Evolutionary conservation across 345 rosid genomes (phyloP).

Genomic region (Syzygium aromaticum): DNA sequence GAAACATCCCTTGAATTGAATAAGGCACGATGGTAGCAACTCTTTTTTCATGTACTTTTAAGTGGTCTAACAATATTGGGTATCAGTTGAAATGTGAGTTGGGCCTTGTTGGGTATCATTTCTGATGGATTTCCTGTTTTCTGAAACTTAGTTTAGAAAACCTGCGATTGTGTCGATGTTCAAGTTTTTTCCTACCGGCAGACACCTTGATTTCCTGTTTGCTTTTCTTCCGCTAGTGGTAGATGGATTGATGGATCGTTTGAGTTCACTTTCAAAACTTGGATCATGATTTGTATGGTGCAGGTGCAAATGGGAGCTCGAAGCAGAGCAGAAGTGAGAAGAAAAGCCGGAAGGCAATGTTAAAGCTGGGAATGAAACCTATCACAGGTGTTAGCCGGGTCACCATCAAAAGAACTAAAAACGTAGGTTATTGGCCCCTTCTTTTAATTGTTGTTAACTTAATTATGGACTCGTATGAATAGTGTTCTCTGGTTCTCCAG

Average conservation of each 20-base stretch:
- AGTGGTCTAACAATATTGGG: neutral
- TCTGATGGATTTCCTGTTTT: neutral
- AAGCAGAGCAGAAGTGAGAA: constrained; percentile 90
- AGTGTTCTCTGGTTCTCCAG: constrained; percentile 24
- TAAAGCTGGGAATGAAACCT: constrained; percentile 84
- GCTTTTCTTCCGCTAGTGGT: neutral
- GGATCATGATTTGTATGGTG: constrained; percentile 4
- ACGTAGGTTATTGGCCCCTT: constrained; percentile 15
- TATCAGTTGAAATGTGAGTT: neutral
- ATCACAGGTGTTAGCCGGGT: constrained; percentile 74
- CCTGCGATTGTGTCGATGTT: neutral
- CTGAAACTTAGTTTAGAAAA: neutral
- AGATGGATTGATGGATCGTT: neutral
- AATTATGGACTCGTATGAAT: neutral
- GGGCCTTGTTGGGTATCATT: neutral
- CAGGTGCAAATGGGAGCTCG: constrained; percentile 61
- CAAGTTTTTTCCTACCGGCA: neutral
- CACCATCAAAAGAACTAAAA: constrained; percentile 79
- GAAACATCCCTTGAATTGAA: neutral
- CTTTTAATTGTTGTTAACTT: neutral
- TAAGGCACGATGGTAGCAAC: neutral
- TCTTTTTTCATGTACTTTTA: neutral
- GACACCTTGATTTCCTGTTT: neutral
- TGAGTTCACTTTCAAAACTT: neutral
- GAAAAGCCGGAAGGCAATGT: constrained; percentile 80